phyloP scores from a whole-genome alignment of 2,329 filamentous ascomycete genomes.

The Aureobasidium vineae region DNA sequence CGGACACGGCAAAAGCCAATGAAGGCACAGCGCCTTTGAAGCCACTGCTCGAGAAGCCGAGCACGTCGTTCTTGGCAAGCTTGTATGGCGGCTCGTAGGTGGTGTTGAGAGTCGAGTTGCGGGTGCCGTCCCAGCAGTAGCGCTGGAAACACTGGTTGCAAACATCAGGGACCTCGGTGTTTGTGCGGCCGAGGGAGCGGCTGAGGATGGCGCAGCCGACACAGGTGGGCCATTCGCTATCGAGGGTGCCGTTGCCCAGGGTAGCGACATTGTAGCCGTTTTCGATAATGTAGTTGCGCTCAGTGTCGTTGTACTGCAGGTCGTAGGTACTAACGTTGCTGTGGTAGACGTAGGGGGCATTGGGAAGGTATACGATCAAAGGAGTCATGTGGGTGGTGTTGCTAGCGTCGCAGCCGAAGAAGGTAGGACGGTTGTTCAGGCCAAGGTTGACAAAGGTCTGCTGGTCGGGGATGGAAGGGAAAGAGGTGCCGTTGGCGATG shows the following conservation, averaged over 20 bases:
- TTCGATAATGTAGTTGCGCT: conserved; percentile 76
- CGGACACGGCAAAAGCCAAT: conserved; percentile 5
- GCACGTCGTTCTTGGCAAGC: conserved; percentile 20
- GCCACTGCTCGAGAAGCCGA: not conserved
- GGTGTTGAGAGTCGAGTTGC: conserved; percentile 41
- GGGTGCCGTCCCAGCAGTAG: conserved; percentile 94
- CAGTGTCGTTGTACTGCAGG: conserved; percentile 58
- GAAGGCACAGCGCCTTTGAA: not conserved
- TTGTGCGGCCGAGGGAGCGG: conserved; percentile 70
- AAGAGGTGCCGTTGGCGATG: conserved; percentile 65
- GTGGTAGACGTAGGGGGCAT: conserved; percentile 62
- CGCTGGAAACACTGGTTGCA: conserved; percentile 73
- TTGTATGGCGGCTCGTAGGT: conserved; percentile 27
- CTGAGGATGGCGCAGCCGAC: conserved; percentile 83
- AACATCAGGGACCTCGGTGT: conserved; percentile 64
- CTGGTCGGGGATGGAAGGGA: conserved; percentile 68
- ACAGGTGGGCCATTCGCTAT: conserved; percentile 74
- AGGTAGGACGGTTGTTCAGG: conserved; percentile 70
- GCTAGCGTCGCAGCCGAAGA: conserved; percentile 72
- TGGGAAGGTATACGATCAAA: conserved; percentile 84
- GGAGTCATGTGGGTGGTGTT: conserved; percentile 63
- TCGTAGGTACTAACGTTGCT: conserved; percentile 81
- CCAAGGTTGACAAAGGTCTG: conserved; percentile 78
- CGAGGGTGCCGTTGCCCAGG: conserved; percentile 73
- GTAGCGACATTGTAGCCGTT: conserved; percentile 87